Evolutionary conservation across 2,329 filamentous ascomycete species (phyloP).

Genomic region (Aspergillus neotritici): DNA sequence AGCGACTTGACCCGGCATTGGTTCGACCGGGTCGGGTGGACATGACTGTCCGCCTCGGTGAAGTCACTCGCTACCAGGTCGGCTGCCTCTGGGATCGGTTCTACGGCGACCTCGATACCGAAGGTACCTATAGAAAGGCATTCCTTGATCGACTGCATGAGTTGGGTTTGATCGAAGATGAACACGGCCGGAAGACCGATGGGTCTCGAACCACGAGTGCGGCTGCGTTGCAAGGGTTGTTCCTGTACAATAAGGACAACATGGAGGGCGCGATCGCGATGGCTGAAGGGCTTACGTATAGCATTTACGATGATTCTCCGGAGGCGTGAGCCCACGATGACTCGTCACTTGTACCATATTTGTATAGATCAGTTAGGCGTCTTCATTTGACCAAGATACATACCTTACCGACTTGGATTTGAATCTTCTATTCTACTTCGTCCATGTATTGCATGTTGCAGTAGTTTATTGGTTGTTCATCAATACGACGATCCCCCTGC

Average conservation of each 20-base stretch:
- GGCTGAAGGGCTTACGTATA: slow-evolving; percentile 50
- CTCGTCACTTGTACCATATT: slow-evolving; percentile 8
- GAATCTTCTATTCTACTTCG: too few relatives aligned
- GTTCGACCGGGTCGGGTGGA: slow-evolving; percentile 90
- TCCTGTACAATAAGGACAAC: slow-evolving; percentile 90
- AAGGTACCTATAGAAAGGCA: slow-evolving; percentile 55
- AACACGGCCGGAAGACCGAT: slow-evolving; percentile 43
- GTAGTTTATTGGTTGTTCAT: too few relatives aligned
- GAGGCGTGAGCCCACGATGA: slow-evolving; percentile 15
- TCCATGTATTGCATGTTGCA: too few relatives aligned
- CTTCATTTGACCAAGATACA: too few relatives aligned
- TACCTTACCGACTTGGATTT: too few relatives aligned
- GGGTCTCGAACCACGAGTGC: slow-evolving; percentile 63
- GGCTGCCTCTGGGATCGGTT: slow-evolving; percentile 88
- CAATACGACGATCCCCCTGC: too few relatives aligned
- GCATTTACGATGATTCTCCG: slow-evolving; percentile 27
- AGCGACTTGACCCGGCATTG: slow-evolving; percentile 79
- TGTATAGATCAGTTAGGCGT: too few relatives aligned
- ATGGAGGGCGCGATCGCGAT: slow-evolving; percentile 79
- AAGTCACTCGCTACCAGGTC: slow-evolving; percentile 81
- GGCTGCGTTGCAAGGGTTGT: slow-evolving; percentile 87
- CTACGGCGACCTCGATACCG: slow-evolving; percentile 72
- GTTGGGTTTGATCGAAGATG: slow-evolving; percentile 63
- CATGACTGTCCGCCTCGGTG: slow-evolving; percentile 83
- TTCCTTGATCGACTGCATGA: slow-evolving; percentile 68